Base-by-base conservation (phyloP, 257 asterid species). In the Craterostigma plantagineum region DNA sequence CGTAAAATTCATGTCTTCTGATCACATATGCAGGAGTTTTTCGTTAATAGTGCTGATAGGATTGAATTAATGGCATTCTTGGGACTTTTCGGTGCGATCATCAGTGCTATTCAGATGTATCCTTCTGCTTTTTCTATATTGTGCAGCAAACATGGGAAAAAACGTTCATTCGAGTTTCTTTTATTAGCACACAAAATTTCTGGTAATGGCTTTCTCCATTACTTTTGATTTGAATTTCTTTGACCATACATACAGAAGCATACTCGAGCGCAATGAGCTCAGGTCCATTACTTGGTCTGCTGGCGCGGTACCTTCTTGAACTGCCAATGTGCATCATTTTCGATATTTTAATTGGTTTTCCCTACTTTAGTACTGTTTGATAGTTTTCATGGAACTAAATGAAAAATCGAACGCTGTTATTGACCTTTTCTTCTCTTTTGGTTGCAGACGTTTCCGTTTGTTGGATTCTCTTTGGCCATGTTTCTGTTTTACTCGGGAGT, bases 91-190 rank as follows among this genome's bases (percentile, higher is more conserved):
- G 96, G 96, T 56, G 96, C 96, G 49, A 66, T 85, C 49, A 33
- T 73, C 59, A 85, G 96, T 57, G 92, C 80, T 54, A 45, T 61
- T 59, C 96, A 85, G 69, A 85, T 85, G 96, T 85, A 85, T 75
- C 68, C 66, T 67, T 63, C 34, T 38, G 44, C 48, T 16, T 56
- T 5, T 18, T 33, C 14, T 18, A 23, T 23, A 23, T 6, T 23
- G 30, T 2, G 30, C 30, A 6, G 30, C 2, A 23, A 23, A 23
- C 6, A 23, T 6, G 30, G 30, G 30, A 23, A 23, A 23, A n/a
- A 2, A 23, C 6, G 30, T 23, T 23, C 30, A 18, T 16, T 35
- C 13, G 18, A 43, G n/a, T n/a, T n/a, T n/a, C n/a, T n/a, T n/a
- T n/a, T n/a, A n/a, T n/a, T n/a, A n/a, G n/a, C n/a, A n/a, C n/a